A percentile compares a stretch with the other conserved stretches of the same genome.
These are phyloP conservation scores for Steccherinum ochraceum DNA, from an alignment of 768 basidiomycete genomes.

Conservation along the genomic window DNA sequence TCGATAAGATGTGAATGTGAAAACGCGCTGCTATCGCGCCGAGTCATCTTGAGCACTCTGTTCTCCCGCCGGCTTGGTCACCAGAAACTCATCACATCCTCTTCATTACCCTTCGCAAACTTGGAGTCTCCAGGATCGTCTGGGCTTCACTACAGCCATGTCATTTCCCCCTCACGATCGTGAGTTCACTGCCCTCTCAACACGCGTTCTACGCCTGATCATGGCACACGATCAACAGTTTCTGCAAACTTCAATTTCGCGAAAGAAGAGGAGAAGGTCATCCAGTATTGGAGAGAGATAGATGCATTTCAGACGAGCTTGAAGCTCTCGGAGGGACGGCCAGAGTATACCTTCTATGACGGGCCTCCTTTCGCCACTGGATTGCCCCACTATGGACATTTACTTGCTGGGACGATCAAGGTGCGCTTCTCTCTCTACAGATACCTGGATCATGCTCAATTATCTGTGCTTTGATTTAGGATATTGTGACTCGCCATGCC, in stretches of 20 bases:
- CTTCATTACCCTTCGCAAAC: background rate
- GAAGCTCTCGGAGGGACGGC: slow-evolving; percentile 86
- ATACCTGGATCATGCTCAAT: slow-evolving; percentile 6
- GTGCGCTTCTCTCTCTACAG: slow-evolving; percentile 33
- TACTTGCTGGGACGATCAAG: slow-evolving; percentile 91
- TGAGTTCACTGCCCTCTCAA: slow-evolving; percentile 10
- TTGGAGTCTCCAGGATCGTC: background rate
- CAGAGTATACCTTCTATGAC: slow-evolving; percentile 93
- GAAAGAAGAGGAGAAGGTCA: slow-evolving; percentile 84
- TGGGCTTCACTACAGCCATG: slow-evolving; percentile 12
- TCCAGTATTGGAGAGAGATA: slow-evolving; percentile 91
- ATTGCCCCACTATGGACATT: slow-evolving; percentile 91
- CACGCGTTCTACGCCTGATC: background rate
- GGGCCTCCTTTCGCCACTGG: slow-evolving; percentile 98
- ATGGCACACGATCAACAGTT: slow-evolving; percentile 38
- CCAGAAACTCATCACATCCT: background rate
- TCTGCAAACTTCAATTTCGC: slow-evolving; percentile 76
- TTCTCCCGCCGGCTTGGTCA: background rate
- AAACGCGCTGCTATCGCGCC: background rate
- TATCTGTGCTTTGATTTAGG: slow-evolving; percentile 44
- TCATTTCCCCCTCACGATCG: slow-evolving; percentile 23
- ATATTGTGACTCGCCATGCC: slow-evolving; percentile 95
- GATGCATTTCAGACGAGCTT: slow-evolving; percentile 95
- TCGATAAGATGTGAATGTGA: background rate
- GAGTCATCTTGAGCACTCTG: background rate